Percentiles rank a stretch among this genome's conserved stretches.
These are phyloP conservation scores for Penicillium arizonense DNA, from an alignment of 495 filamentous ascomycete species.

Conservation along the genomic window DNA sequence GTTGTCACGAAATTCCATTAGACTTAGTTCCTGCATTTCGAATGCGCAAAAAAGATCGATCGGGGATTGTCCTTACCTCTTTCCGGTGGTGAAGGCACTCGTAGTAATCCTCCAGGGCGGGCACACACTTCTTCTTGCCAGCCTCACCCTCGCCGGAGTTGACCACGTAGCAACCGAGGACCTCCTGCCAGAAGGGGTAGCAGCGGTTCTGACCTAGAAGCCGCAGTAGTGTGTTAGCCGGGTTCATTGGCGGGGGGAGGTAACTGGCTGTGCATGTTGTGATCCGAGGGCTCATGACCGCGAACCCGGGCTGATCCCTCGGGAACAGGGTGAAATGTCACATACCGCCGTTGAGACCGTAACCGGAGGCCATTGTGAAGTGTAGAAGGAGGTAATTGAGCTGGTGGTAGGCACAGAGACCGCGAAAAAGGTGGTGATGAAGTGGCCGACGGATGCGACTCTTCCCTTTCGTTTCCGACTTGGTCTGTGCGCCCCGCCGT, in stretches of 20 bases:
- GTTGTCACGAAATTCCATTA: constrained; percentile 5
- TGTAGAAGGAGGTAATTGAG: constrained; percentile 19
- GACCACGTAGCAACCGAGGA: constrained; percentile 85
- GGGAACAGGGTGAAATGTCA: constrained; percentile 12
- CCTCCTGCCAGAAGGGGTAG: constrained; percentile 98
- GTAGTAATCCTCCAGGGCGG: constrained; percentile 93
- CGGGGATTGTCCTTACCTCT: constrained; percentile 62
- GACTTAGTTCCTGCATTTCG: background rate
- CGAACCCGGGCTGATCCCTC: constrained; percentile 6
- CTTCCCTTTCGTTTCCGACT: constrained; percentile 37
- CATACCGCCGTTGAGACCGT: constrained; percentile 77
- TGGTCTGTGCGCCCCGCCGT: constrained; percentile 40
- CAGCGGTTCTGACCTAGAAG: constrained; percentile 78
- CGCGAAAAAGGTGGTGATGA: constrained; percentile 21
- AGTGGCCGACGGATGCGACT: constrained; percentile 35
- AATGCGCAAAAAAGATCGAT: constrained; percentile 9
- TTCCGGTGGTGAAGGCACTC: constrained; percentile 98
- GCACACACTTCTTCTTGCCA: constrained; percentile 86
- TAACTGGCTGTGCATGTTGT: constrained; percentile 20
- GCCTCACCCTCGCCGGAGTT: constrained; percentile 72
- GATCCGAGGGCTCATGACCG: constrained; percentile 9
- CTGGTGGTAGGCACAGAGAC: constrained; percentile 23
- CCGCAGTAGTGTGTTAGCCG: constrained; percentile 26
- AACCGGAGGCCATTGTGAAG: constrained; percentile 74
- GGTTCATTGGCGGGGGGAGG: constrained; percentile 16